Evolutionary conservation across 2,329 filamentous ascomycete genomes (phyloP), one percentile per base, ranked within the genome.

Genomic region (Emmonsiellopsis sp.): DNA sequence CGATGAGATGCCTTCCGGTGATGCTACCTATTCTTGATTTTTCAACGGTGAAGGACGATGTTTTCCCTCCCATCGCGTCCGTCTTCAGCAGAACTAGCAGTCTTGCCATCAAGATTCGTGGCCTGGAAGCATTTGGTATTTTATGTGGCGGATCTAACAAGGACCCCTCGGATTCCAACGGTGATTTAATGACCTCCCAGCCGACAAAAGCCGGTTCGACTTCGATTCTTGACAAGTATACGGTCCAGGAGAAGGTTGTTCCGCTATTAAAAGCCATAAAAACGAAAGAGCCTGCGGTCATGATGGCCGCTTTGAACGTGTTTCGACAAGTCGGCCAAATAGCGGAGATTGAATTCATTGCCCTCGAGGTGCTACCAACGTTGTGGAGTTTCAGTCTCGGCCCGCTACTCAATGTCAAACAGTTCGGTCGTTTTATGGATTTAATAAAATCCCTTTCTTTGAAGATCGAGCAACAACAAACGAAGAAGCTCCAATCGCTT

Each of bases 261-360:
- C 93, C 93, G 0, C 74, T 97, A 4, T 78, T 98, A 56, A 90
- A 88, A 64, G 90, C 79, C 2, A 97, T 98, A 73, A 97, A 95
- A 71, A 98, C 93, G 0, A 97, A 95, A 66, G 93, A 98, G 68
- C 93, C 93, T 0, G 91, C 90, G 6, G 93, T 98, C 8, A 97
- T 97, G 88, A 87, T 97, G 77, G 91, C 92, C 5, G 86, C 90
- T 0, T 76, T 97, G 36, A 85, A 85, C 53, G 89, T 96, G 1
- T 83, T 97, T 59, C 82, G 81, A 49, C 86, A 95, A 48, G 85
- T 98, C 32, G 90, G 90, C 7, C 81, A 82, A 49, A 78, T 86
- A 17, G 91, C 87, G 4, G 93, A 97, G 65, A 81, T 85, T 2
- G 93, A 96, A 44, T 97, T 95, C 65, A 81, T 96, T 21, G 93